phyloP scores from a whole-genome alignment of 176 grass and related monocot species.

The Lolium perenne region DNA sequence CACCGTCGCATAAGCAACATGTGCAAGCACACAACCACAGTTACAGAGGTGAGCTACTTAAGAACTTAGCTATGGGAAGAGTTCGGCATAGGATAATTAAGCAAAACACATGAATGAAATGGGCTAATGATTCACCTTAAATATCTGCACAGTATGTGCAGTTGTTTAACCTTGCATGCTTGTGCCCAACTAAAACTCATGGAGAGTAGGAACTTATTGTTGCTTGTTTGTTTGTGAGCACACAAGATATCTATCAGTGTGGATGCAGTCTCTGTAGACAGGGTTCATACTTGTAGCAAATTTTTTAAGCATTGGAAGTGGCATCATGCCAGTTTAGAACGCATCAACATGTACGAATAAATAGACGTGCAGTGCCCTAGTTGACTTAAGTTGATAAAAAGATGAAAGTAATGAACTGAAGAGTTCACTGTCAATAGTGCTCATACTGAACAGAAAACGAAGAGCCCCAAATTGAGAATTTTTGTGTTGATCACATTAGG shows the following conservation, averaged over 20 bases:
- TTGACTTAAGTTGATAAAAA: background rate
- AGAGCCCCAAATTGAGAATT: background rate
- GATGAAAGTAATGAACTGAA: background rate
- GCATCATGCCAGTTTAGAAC: no score
- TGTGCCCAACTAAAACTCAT: no score
- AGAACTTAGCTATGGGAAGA: background rate
- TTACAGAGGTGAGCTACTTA: background rate
- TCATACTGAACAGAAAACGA: background rate
- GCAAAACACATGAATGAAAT: background rate
- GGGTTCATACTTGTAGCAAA: no score
- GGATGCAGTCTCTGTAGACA: no score
- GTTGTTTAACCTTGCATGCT: background rate
- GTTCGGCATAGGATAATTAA: background rate
- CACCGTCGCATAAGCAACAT: background rate
- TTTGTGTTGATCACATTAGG: background rate
- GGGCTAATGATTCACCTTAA: background rate
- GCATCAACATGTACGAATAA: no score
- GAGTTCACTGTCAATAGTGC: background rate
- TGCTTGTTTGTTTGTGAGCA: no score
- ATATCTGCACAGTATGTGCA: background rate
- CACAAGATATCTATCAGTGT: no score
- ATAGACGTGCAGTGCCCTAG: background rate
- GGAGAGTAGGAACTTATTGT: no score
- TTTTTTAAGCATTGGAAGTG: no score
- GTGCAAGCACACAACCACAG: background rate